A percentile compares a stretch with the other conserved stretches of the same genome.
phyloP scores from a whole-genome alignment of 805 yeast genomes.

The Ogataea haglerorum region DNA sequence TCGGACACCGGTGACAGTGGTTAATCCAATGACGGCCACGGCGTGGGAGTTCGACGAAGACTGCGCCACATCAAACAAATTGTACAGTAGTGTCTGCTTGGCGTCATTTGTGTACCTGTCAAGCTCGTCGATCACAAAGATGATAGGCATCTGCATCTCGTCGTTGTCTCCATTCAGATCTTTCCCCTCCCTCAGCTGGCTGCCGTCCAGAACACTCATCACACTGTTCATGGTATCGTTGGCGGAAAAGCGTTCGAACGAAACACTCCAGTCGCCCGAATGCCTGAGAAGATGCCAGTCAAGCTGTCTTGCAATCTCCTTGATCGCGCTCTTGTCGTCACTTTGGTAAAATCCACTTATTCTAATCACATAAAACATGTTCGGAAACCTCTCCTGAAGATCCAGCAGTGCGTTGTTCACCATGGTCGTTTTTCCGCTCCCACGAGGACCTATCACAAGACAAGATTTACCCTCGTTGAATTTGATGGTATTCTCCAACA shows the following conservation, averaged over 20 bases:
- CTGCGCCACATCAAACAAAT: constrained; percentile 84
- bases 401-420: constrained; percentile 53
- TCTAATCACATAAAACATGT: constrained; percentile 58
- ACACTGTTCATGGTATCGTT: constrained; percentile 61
- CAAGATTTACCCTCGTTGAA: constrained; percentile 79
- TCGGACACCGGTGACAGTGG: constrained; percentile 69
- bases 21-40: constrained; percentile 75
- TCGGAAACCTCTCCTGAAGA: constrained; percentile 38
- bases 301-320: constrained; percentile 82
- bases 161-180: constrained; percentile 12
- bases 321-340: constrained; percentile 75
- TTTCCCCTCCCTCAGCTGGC: constrained; percentile 16
- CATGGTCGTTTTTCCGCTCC: constrained; percentile 69
- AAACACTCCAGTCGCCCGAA: constrained; percentile 8
- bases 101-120: constrained; percentile 70
- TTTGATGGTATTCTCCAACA: constrained; percentile 62
- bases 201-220: constrained; percentile 47
- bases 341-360: constrained; percentile 70
- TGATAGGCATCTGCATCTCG: constrained; percentile 48
- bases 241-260: constrained; percentile 19
- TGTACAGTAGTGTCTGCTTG: constrained; percentile 83
- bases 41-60: constrained; percentile 45
- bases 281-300: constrained; percentile 39
- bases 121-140: constrained; percentile 81
- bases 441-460: constrained; percentile 74